Evolutionary conservation across 2,329 filamentous ascomycete genomes (phyloP).

Genomic region (Diaporthe caulivora): DNA sequence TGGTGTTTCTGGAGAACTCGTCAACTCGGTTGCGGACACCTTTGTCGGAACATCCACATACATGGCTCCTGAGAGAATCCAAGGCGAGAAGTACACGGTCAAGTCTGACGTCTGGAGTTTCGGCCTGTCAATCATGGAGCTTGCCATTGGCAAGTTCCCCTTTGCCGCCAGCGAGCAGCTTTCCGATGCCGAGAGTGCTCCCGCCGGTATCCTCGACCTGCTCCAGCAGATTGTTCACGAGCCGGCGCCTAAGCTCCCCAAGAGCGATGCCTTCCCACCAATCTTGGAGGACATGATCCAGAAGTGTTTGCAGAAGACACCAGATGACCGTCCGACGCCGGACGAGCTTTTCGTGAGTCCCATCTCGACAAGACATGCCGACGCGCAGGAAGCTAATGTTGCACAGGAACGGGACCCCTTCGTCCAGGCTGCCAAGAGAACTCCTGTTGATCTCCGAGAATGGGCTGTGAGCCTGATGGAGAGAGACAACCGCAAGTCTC

Average conservation of each 20-base stretch:
- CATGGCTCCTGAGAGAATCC: conserved; percentile 98
- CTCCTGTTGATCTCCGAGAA: conserved; percentile 90
- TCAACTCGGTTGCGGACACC: conserved; percentile 97
- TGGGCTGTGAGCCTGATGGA: conserved; percentile 97
- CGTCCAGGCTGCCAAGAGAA: conserved; percentile 95
- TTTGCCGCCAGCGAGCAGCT: conserved; percentile 82
- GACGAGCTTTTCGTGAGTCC: conserved; percentile 87
- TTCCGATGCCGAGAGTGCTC: conserved; percentile 81
- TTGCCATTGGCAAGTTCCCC: conserved; percentile 97
- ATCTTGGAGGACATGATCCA: conserved; percentile 98
- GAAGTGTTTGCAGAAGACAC: conserved; percentile 92
- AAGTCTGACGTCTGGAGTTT: conserved; percentile 99
- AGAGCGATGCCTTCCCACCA: conserved; percentile 95
- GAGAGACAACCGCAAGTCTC: conserved; percentile 93
- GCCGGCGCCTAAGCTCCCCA: conserved; percentile 90
- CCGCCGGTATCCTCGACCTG: conserved; percentile 94
- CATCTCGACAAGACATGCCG: not conserved
- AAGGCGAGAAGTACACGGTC: conserved; percentile 96
- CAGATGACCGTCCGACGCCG: conserved; percentile 89
- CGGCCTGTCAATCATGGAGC: conserved; percentile 93
- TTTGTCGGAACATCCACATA: conserved; percentile 99
- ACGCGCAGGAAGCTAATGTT: conserved; percentile 15
- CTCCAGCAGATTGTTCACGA: conserved; percentile 98
- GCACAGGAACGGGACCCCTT: conserved; percentile 89
- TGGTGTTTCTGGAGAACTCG: conserved; percentile 96